A percentile compares a stretch with the other conserved stretches of the same genome.
phyloP scores from a whole-genome alignment of 139 green algal genomes.

The Volvox africanus region DNA sequence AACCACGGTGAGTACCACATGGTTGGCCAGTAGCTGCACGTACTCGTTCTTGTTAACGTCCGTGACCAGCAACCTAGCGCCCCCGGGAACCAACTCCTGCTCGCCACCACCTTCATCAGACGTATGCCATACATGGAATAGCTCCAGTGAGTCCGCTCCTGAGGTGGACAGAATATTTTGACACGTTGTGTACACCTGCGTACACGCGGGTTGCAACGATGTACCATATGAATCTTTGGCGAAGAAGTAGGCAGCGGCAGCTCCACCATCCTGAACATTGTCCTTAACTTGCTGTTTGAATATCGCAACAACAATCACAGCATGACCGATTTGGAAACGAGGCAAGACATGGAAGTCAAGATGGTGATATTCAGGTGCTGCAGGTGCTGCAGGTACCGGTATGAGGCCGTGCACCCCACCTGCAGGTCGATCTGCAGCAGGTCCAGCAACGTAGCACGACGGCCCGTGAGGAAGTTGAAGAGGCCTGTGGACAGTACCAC shows the following conservation, averaged over 20 bases:
- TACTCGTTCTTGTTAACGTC: conserved; percentile 23
- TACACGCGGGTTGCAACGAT: not conserved
- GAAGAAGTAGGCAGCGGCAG: too few species aligned
- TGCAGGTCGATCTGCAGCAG: conserved; percentile 38
- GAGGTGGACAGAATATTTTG: conserved; percentile 20
- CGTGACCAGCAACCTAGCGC: not conserved
- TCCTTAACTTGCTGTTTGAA: too few species aligned
- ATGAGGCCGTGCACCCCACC: not conserved
- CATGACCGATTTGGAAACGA: too few species aligned
- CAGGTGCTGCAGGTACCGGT: too few species aligned
- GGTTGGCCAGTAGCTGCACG: conserved; percentile 15
- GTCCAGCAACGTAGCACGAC: not conserved
- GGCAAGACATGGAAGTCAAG: too few species aligned
- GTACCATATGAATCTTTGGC: too few species aligned
- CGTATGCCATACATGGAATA: conserved; percentile 34
- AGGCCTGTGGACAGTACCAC: conserved; percentile 30
- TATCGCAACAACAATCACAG: too few species aligned
- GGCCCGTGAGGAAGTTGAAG: conserved; percentile 22
- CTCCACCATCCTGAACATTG: too few species aligned
- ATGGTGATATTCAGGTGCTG: too few species aligned
- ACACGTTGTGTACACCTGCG: conserved; percentile 17
- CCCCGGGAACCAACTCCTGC: conserved; percentile 34
- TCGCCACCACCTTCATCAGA: not conserved
- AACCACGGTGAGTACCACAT: not conserved
- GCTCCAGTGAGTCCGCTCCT: conserved; percentile 6